These are phyloP conservation scores for Lolium perenne DNA, from an alignment of 176 grass and related monocot genomes.

Conservation along the genomic window DNA sequence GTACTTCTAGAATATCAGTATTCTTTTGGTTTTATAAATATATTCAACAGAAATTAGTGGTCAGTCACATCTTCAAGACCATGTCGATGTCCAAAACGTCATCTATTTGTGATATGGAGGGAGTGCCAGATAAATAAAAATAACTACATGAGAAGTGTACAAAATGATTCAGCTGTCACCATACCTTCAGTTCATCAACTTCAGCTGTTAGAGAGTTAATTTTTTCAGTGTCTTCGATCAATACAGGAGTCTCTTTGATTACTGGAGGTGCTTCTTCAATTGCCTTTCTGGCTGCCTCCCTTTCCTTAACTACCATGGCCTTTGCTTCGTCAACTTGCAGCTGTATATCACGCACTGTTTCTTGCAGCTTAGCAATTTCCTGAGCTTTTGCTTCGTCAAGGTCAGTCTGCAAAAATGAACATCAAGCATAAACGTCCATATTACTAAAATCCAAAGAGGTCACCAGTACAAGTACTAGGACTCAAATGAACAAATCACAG, in stretches of 20 bases:
- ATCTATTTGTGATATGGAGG: not conserved
- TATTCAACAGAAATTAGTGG: not conserved
- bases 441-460: constrained; percentile 28
- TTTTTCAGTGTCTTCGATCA: constrained; percentile 87
- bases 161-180: constrained; percentile 35
- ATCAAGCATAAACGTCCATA: constrained; percentile 35
- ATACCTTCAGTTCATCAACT: constrained; percentile 83
- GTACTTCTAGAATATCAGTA: not conserved
- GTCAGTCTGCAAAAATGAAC: constrained; percentile 74
- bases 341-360: constrained; percentile 73
- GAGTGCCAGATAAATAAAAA: not conserved
- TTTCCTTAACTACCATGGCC: constrained; percentile 68
- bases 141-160: constrained; percentile 25
- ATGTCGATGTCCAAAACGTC: not conserved
- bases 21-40: not conserved
- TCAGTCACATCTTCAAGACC: not conserved
- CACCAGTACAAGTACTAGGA: constrained; percentile 21
- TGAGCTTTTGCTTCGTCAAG: constrained; percentile 90
- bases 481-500: constrained; percentile 35
- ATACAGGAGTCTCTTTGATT: constrained; percentile 87
- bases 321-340: constrained; percentile 90
- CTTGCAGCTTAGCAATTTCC: constrained; percentile 84
- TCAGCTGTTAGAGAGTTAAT: constrained; percentile 76
- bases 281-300: constrained; percentile 91
- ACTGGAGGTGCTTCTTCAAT: constrained; percentile 97